These are phyloP conservation scores for Daldinia childiae DNA, from an alignment of 495 filamentous ascomycete genomes.

Conservation along the genomic window DNA sequence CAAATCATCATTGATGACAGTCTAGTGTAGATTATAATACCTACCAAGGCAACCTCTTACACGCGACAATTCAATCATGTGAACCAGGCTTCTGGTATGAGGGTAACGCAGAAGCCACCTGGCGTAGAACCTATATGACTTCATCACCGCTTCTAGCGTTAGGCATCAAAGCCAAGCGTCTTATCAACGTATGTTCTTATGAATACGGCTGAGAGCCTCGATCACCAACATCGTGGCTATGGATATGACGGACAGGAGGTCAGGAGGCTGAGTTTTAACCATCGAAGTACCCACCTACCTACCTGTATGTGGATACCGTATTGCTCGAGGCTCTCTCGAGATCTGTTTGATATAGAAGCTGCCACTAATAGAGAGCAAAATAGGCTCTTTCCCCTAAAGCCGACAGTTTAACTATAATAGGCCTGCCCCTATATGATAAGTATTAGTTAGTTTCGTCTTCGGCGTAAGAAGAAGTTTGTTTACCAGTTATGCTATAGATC, in stretches of 20 bases:
- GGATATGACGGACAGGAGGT: neutral
- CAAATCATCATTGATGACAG: slow-evolving; percentile 11
- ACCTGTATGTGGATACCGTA: neutral
- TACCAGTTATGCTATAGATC: too few relatives aligned
- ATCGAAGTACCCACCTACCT: neutral
- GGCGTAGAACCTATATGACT: neutral
- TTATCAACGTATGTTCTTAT: neutral
- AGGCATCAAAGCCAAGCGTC: neutral
- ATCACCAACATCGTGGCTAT: neutral
- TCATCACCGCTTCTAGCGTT: neutral
- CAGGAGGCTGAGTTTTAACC: neutral
- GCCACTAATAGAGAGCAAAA: neutral
- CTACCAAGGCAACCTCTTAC: slow-evolving; percentile 7
- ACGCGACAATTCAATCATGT: slow-evolving; percentile 1
- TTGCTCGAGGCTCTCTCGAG: neutral
- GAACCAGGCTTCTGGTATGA: neutral
- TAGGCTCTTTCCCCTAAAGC: neutral
- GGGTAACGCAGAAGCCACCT: neutral
- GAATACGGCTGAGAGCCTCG: neutral
- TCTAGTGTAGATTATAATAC: neutral
- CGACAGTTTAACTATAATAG: neutral
- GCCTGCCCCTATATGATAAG: neutral
- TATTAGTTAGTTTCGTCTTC: neutral
- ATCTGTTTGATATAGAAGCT: neutral
- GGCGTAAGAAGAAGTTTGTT: too few relatives aligned